A percentile compares a stretch with the other conserved stretches of the same genome.
phyloP scores from a whole-genome alignment of 257 asterid genomes.

The Solanum paucissectum region DNA sequence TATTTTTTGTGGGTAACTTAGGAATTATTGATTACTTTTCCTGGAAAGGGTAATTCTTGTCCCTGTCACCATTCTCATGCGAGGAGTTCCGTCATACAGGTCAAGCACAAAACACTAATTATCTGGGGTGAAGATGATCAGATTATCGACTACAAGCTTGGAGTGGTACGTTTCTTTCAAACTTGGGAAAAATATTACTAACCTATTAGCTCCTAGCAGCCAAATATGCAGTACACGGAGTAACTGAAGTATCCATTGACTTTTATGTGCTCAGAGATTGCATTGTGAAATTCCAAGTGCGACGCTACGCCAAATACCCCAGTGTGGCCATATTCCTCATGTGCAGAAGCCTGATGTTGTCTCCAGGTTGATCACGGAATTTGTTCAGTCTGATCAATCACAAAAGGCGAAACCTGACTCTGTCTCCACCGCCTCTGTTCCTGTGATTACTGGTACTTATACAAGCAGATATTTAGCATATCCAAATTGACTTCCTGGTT shows the following conservation, averaged over 20 bases:
- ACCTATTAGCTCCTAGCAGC: not conserved
- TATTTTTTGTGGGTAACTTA: not conserved
- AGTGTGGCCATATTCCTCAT: conserved; percentile 92
- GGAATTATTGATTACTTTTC: not conserved
- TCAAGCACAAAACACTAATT: conserved; percentile 70
- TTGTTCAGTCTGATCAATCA: conserved; percentile 25
- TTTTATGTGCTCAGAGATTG: conserved; percentile 40
- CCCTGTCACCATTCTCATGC: not conserved
- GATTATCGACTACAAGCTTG: conserved; percentile 72
- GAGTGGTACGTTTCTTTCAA: conserved; percentile 39
- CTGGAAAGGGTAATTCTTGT: not conserved
- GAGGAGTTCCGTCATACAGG: conserved; percentile 27
- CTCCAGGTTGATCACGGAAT: conserved; percentile 51
- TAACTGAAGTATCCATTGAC: not conserved
- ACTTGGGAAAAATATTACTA: not conserved
- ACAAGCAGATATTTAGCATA: not conserved
- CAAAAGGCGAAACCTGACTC: not conserved
- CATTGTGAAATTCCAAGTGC: conserved; percentile 75
- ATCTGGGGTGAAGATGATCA: conserved; percentile 90
- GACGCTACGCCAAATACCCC: conserved; percentile 50
- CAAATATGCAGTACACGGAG: not conserved
- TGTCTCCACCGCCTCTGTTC: not conserved
- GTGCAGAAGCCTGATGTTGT: conserved; percentile 76
- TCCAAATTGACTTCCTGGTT: not conserved
- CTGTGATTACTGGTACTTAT: not conserved